Evolutionary conservation across 2,329 filamentous ascomycete genomes (phyloP).

Genomic region (Penicillium sclerotigenum): DNA sequence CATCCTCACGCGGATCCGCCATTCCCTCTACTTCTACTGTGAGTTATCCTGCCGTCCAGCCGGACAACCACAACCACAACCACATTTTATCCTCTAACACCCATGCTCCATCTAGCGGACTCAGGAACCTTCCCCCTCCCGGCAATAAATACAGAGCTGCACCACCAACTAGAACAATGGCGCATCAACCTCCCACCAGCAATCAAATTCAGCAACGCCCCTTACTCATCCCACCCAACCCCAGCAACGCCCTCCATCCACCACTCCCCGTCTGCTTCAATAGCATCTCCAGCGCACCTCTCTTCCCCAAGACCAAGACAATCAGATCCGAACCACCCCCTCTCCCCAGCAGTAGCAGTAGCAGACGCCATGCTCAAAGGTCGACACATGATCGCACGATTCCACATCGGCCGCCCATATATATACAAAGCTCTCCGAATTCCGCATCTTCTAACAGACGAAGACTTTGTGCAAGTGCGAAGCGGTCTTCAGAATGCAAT

Average conservation of each 20-base stretch:
- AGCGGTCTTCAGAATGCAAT: constrained; percentile 41
- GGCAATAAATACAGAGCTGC: constrained; percentile 51
- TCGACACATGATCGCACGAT: constrained; percentile 39
- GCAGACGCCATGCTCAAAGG: constrained; percentile 40
- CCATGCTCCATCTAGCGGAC: constrained; percentile 28
- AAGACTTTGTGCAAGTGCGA: constrained; percentile 41
- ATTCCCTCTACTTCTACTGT: constrained; percentile 51
- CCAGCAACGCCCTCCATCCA: constrained; percentile 23
- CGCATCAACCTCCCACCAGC: constrained; percentile 49
- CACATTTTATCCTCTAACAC: not conserved
- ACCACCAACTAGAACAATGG: constrained; percentile 57
- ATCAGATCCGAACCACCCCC: constrained; percentile 21
- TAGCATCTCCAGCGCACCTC: constrained; percentile 19
- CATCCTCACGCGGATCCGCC: constrained; percentile 53
- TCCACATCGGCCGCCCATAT: constrained; percentile 43
- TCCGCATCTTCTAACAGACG: constrained; percentile 35
- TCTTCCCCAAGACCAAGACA: constrained; percentile 17
- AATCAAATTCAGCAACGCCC: constrained; percentile 45
- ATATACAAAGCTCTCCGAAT: constrained; percentile 44
- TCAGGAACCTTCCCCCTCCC: constrained; percentile 47
- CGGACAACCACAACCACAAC: not conserved
- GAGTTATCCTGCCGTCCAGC: constrained; percentile 7
- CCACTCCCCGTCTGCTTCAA: constrained; percentile 18
- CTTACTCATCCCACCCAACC: constrained; percentile 16
- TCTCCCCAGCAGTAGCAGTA: constrained; percentile 35